These are phyloP conservation scores for Themeda triandra DNA, from an alignment of 176 grass and related monocot species.

Conservation along the genomic window DNA sequence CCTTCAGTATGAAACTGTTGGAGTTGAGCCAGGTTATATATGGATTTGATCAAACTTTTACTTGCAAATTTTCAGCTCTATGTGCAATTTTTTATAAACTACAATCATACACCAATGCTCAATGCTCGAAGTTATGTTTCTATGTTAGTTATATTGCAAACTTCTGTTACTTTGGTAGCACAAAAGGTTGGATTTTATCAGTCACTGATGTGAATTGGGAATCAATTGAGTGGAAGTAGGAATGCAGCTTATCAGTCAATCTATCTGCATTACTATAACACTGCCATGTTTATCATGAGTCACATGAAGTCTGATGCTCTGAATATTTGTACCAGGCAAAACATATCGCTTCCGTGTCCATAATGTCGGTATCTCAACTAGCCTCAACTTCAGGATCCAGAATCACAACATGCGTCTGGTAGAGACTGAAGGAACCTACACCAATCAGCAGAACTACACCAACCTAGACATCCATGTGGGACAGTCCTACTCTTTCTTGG, in stretches of 20 bases:
- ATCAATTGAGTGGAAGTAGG: not conserved
- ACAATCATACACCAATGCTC: not conserved
- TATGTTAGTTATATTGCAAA: not conserved
- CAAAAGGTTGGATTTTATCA: not conserved
- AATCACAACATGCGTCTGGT: conserved; percentile 70
- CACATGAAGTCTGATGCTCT: not conserved
- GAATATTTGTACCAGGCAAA: conserved; percentile 50
- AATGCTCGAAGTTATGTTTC: not conserved
- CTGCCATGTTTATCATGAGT: not conserved
- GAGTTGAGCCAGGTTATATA: conserved; percentile 74
- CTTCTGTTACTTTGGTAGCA: not conserved
- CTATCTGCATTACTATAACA: conserved; percentile 1
- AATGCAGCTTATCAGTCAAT: not conserved
- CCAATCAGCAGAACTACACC: conserved; percentile 73
- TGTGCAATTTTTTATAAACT: not conserved
- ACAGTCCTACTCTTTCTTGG: conserved; percentile 87
- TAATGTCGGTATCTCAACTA: conserved; percentile 82
- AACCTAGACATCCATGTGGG: conserved; percentile 91
- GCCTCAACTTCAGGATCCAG: conserved; percentile 92
- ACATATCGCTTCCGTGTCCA: conserved; percentile 82
- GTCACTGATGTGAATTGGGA: not conserved
- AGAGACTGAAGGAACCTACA: conserved; percentile 91
- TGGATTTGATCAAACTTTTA: not conserved
- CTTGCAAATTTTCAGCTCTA: not conserved
- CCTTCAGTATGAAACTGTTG: conserved; percentile 63